Percentiles rank a stretch among this genome's conserved stretches.
These are phyloP conservation scores for Boletus semigastroideus DNA, from an alignment of 1,284 basidiomycete species.

Conservation along the genomic window DNA sequence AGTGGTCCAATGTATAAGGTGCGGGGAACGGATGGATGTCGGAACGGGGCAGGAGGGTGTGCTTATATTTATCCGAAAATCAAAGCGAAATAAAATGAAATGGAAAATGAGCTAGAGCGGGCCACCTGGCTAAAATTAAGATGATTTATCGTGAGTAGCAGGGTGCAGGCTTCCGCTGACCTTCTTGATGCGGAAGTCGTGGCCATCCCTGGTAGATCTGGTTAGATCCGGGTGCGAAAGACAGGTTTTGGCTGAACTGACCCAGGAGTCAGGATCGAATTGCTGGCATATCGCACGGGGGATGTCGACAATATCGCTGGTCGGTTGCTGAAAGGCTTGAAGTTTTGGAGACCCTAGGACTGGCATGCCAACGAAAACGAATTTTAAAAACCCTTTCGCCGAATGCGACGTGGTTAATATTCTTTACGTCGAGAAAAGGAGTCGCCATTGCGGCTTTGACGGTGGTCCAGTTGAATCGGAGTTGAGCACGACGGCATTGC, in stretches of 20 bases:
- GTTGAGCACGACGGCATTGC: neutral
- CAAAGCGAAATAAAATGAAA: slow-evolving; percentile 11
- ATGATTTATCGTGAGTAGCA: slow-evolving; percentile 31
- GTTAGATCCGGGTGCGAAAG: slow-evolving; percentile 23
- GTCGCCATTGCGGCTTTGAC: slow-evolving; percentile 17
- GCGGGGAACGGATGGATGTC: slow-evolving; percentile 5
- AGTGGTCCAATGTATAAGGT: neutral
- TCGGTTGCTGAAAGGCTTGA: neutral
- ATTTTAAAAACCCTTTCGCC: neutral
- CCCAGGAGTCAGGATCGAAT: slow-evolving; percentile 3
- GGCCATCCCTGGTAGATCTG: slow-evolving; percentile 16
- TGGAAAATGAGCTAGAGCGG: slow-evolving; percentile 14
- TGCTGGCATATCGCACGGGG: slow-evolving; percentile 6
- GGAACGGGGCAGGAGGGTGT: slow-evolving; percentile 1
- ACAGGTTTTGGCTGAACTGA: slow-evolving; percentile 5
- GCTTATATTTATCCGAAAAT: slow-evolving; percentile 32
- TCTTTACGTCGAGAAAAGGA: slow-evolving; percentile 7
- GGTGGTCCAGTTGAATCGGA: slow-evolving; percentile 19
- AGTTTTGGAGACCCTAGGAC: neutral
- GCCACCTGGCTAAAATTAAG: slow-evolving; percentile 29
- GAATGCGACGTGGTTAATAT: neutral
- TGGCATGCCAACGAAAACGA: slow-evolving; percentile 1
- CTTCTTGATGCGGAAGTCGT: slow-evolving; percentile 31
- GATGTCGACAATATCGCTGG: slow-evolving; percentile 1
- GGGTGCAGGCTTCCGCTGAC: slow-evolving; percentile 10